Conservation (phyloP, 306 rosid species). For the Inga leiocalycina region DNA sequence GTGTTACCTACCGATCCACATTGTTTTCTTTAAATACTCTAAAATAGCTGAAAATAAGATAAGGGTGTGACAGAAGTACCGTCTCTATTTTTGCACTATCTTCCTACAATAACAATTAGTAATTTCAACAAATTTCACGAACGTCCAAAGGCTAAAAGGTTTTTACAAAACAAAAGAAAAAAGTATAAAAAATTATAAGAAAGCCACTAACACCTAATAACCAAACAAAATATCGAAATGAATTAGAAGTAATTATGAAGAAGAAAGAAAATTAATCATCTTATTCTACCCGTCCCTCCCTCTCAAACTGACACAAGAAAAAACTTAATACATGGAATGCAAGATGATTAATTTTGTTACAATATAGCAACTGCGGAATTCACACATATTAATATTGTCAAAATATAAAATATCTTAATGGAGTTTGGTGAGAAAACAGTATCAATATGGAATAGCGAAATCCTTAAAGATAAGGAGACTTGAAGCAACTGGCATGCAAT, state of each 20-base stretch:
- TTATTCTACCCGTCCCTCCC: neutral
- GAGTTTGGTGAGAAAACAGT: neutral
- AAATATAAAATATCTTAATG: neutral
- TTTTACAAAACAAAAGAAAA: neutral
- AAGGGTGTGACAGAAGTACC: conserved; percentile 49
- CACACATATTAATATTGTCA: neutral
- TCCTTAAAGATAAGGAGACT: neutral
- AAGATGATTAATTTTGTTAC: neutral
- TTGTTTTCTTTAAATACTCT: too few species aligned
- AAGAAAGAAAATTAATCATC: conserved; percentile 2
- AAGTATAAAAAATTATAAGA: neutral
- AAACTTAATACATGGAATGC: conserved; percentile 77
- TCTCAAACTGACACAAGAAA: neutral
- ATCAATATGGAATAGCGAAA: conserved; percentile 1
- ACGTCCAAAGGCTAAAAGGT: conserved; percentile 5
- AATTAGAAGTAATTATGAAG: conserved; percentile 13
- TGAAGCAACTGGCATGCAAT: conserved; percentile 24
- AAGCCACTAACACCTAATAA: conserved; percentile 1
- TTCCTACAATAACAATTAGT: conserved; percentile 62
- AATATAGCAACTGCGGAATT: conserved; percentile 66
- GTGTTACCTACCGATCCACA: too few species aligned
- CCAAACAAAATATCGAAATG: neutral
- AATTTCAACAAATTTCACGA: conserved; percentile 28
- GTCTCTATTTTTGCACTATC: conserved; percentile 85
- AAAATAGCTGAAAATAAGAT: too few species aligned